Conservation (phyloP, 2,329 filamentous ascomycete species). For the Nemania diffusa region DNA sequence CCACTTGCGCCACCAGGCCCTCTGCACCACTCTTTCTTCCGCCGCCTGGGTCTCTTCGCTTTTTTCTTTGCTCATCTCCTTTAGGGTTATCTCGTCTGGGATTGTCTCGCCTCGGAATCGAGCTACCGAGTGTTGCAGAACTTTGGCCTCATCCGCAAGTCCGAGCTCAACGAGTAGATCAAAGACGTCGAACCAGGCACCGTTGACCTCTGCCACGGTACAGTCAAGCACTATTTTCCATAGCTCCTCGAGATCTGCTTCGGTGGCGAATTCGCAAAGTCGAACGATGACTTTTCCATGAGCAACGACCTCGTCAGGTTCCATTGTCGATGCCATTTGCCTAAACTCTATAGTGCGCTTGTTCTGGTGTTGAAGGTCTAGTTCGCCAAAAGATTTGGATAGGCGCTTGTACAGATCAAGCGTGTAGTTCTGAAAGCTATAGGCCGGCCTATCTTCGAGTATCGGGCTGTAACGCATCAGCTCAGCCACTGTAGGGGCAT, state of each 20-base stretch:
- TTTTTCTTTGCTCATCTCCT: background rate
- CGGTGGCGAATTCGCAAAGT: constrained; percentile 30
- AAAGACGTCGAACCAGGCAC: constrained; percentile 41
- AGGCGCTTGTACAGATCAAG: background rate
- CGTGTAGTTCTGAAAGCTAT: constrained; percentile 21
- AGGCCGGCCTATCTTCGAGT: constrained; percentile 8
- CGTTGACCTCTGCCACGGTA: constrained; percentile 15
- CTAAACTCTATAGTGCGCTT: constrained; percentile 44
- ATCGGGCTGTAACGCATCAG: accelerated
- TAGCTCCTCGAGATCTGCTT: constrained; percentile 1
- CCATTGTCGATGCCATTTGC: constrained; percentile 37
- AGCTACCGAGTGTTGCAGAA: constrained; percentile 26
- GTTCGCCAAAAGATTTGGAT: accelerated
- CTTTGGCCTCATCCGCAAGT: constrained; percentile 30
- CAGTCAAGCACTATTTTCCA: constrained; percentile 34
- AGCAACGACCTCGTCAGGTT: constrained; percentile 38
- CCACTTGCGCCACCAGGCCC: background rate
- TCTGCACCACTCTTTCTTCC: background rate
- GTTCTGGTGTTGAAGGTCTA: background rate
- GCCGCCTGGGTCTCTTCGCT: background rate
- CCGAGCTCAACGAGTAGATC: constrained; percentile 38
- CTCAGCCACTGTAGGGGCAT: constrained; percentile 13
- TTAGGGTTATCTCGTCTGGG: background rate
- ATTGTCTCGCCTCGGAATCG: constrained; percentile 10
- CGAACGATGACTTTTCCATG: constrained; percentile 21